Base-by-base conservation (phyloP, 768 basidiomycete species). In the Phanerodontia chrysosporium region DNA sequence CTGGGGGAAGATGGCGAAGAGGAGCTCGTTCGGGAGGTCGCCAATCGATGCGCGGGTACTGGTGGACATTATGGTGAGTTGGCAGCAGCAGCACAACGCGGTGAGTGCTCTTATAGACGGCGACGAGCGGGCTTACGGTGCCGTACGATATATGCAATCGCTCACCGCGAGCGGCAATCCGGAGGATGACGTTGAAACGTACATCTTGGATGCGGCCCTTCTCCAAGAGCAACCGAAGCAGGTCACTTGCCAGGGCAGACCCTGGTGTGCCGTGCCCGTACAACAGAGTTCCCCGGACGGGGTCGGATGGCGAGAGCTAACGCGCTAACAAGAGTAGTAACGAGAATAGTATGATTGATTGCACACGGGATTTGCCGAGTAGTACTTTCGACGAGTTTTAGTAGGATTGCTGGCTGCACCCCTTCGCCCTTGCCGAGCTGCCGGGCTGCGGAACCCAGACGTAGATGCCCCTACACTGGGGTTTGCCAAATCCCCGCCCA, bases 1-100 rank as follows among this genome's bases (percentile, higher is more conserved):
- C 21, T 61, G 57, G 32, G 65, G 58, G 59, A 67, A 66, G 24
- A 69, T 59, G 44, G 55, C 53, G 60, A 66, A 65, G n/a, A 69
- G 52, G n/a, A 69, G 51, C 45, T 69, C 60, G 45, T 60, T 63
- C 51, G 62, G 62, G 2, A 63, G 44, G 51, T 63, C 62, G 21
- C 29, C 54, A 25, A 55, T 27, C 29, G 3, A 12, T n/a, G 60
- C 45, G 49, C 29, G 30, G n/a, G 28, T 32, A 29, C 6, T 30
- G 49, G 8, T 30, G 12, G 16, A 14, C 49, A 32, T 14, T 14
- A 29, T 51, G 12, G 25, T 49, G 48, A 10, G 21, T 7, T 28
- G 49, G 49, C 21, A 3, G 21, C 6, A 49, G 12, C 16, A 49
- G 48, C 8, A 49, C 24, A 49, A 16, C 3, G 21, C 8, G 28